Base-by-base conservation (phyloP, 2,329 filamentous ascomycete species). In the Cordyceps farinosa region DNA sequence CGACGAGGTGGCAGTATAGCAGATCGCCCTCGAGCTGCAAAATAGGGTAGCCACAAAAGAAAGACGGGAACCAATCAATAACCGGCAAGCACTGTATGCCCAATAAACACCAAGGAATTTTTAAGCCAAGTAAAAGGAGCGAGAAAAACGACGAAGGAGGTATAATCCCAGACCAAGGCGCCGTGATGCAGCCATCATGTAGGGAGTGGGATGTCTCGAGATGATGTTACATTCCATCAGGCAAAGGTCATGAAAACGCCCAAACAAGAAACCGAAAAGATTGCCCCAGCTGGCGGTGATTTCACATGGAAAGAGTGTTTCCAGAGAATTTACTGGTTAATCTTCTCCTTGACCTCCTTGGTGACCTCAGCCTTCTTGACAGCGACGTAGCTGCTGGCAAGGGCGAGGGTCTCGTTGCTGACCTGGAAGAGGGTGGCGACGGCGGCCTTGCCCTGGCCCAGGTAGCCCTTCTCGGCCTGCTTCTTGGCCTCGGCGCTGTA, bases 391-490 rank as follows among this genome's bases (percentile, higher is more conserved):
- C 78, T 78, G 72, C 83, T 82, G 66, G 90, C 70, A 81, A 84
- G 89, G 61, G 77, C 78, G 60, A 90, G 75, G 1, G 85, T 83
- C 75, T 92, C 88, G 67, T 82, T 83, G 55, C 85, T 85, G 56
- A 92, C 80, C 55, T 90, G 82, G 55, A 92, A 78, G 30, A 84
- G 83, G 15, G 90, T 91, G 58, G 84, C 84, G 67, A 92, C 79
- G 15, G 86, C 77, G 11, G 90, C 90, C 81, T 90, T 92, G 71
- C 87, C 84, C 65, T 84, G 83, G 3, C 86, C 84, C n/a, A 91
- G 78, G 42, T 89, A 72, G 52, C 87, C 86, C 38, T 88, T 83
- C 66, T 85, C 84, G 52, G 86, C 84, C 47, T 81, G 81, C 78
- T 87, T 88, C 79, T 87, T 87, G 67, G 80, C 79, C 76, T 89